These are phyloP conservation scores for Sambucus nigra DNA, from an alignment of 129 eudicot genomes.

Conservation along the genomic window DNA sequence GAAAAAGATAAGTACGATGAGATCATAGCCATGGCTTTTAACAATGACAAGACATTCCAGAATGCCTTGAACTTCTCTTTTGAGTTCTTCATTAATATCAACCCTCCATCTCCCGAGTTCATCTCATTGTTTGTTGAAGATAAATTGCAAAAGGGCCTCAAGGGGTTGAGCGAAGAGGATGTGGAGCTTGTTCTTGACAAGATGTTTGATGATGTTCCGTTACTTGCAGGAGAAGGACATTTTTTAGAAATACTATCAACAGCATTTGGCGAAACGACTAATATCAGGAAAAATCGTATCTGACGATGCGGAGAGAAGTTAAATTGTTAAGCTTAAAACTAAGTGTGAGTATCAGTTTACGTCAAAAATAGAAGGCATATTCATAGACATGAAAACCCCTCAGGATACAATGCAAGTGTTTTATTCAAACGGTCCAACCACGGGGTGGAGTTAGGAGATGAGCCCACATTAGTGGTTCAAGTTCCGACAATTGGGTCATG, in stretches of 20 bases:
- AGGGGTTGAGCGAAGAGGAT: conserved; percentile 68
- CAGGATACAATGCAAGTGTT: conserved; percentile 65
- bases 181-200: conserved; percentile 53
- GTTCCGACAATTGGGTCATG: conserved; percentile 59
- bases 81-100: conserved; percentile 62
- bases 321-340: too few relatives aligned
- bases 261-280: too few relatives aligned
- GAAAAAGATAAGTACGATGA: conserved; percentile 49
- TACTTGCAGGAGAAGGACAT: too few relatives aligned
- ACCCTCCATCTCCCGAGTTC: conserved; percentile 62
- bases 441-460: too few relatives aligned
- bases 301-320: too few relatives aligned
- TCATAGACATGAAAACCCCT: conserved; percentile 63
- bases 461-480: conserved; percentile 48
- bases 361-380: conserved; percentile 70
- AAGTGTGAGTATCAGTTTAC: conserved; percentile 76
- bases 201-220: conserved; percentile 62
- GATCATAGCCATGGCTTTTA: conserved; percentile 24
- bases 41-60: conserved; percentile 51
- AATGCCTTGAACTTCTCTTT: too few relatives aligned
- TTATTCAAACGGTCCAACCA: conserved; percentile 24
- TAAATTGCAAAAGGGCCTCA: conserved; percentile 60
- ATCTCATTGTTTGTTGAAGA: conserved; percentile 74
- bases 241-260: too few relatives aligned
- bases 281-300: too few relatives aligned